Base-by-base conservation (phyloP, 1,284 basidiomycete genomes). In the Ustanciosporium gigantosporum region DNA sequence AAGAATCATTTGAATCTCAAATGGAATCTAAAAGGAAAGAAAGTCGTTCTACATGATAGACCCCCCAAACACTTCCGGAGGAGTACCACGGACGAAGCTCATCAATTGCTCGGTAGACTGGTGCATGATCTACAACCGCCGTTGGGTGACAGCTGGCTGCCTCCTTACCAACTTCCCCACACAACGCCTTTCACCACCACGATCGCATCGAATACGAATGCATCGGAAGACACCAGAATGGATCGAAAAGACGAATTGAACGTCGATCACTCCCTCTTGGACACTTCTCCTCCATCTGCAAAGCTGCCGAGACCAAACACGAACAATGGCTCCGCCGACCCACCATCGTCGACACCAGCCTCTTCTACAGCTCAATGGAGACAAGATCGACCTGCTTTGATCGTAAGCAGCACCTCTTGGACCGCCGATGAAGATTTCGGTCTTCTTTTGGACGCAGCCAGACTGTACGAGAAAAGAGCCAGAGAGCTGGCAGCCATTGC, bases 391-490 rank as follows among this genome's bases (percentile, higher is more conserved):
- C 90, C 91, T 2, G 92, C 90, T 0, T 80, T 98, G 3, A 71
- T 97, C 17, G 87, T 99, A 17, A 91, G 89, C 21, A 91, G 90
- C 66, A 99, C 95, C 0, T 91, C 89, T 9, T 98, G 95, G 94
- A 98, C 95, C 0, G 86, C 90, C 6, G 95, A 99, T 74, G 95
- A 99, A 79, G 92, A 98, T 77, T 97, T 99, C 64, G 81, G 83
- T 3, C 83, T 95, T 34, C 83, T 99, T 5, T 36, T 77, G 7
- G 32, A 58, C 4, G 74, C 75, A 7, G 69, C 66, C 0, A 29
- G 55, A 2, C 41, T 81, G 21, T 95, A 93, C 75, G 87, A 95
- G 67, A 59, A 72, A 29, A 82, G 81, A 48, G 91, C 75, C 0
- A 43, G 58, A 3, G 24, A 48, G 4, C 36, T 70, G 1, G 46